A percentile compares a stretch with the other conserved stretches of the same genome.
Evolutionary conservation across 2,329 filamentous ascomycete species (phyloP).

Genomic region (Parastagonospora nodorum): DNA sequence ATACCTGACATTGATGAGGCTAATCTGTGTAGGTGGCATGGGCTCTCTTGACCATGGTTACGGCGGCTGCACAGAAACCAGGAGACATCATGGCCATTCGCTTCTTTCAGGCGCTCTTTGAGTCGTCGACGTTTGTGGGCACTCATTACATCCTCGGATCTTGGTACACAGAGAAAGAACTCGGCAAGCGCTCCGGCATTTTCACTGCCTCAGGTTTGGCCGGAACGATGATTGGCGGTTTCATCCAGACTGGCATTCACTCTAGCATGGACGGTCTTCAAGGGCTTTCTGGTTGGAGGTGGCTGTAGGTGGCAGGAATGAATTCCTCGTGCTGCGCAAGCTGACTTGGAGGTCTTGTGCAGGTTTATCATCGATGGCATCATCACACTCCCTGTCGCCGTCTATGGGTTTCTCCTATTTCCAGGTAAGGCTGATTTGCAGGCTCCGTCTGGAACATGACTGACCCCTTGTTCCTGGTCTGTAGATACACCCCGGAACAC

Average conservation of each 20-base stretch:
- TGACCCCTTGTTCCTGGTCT: too few species aligned
- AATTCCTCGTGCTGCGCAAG: background rate
- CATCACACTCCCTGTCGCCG: slow-evolving; percentile 61
- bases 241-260: slow-evolving; percentile 62
- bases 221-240: slow-evolving; percentile 66
- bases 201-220: slow-evolving; percentile 65
- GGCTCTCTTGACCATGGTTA: slow-evolving; percentile 67
- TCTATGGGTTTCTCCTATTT: slow-evolving; percentile 59
- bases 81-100: slow-evolving; percentile 65
- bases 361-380: slow-evolving; percentile 55
- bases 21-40: slow-evolving; percentile 51
- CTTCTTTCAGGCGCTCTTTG: slow-evolving; percentile 59
- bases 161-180: slow-evolving; percentile 66
- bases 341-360: background rate
- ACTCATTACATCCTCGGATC: slow-evolving; percentile 66
- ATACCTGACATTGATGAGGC: background rate
- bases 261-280: slow-evolving; percentile 52
- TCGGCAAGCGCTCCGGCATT: slow-evolving; percentile 65
- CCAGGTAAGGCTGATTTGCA: slow-evolving; percentile 19
- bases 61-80: slow-evolving; percentile 58
- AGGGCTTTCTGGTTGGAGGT: slow-evolving; percentile 62
- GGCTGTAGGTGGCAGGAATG: slow-evolving; percentile 27
- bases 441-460: too few species aligned
- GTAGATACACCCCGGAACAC: slow-evolving; percentile 50
- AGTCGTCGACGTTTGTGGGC: slow-evolving; percentile 61